phyloP scores from a whole-genome alignment of 805 yeast species.

The Candida alai region DNA sequence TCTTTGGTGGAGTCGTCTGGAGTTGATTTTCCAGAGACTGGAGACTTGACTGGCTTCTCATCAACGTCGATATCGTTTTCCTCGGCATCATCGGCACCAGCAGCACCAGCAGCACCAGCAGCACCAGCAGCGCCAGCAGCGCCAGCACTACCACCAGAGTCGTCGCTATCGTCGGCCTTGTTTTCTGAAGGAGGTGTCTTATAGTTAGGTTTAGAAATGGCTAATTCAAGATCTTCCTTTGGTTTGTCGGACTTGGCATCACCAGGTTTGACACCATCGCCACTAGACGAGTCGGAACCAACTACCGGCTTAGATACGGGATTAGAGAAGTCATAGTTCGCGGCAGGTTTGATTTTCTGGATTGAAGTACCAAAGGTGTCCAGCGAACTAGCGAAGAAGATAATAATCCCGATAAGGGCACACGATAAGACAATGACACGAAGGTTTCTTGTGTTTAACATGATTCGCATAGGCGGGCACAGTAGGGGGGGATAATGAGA shows the following conservation, averaged over 20 bases:
- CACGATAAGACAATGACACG: constrained; percentile 51
- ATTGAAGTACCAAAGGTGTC: constrained; percentile 28
- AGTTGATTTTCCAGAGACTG: constrained; percentile 23
- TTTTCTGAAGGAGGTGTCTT: too few species aligned
- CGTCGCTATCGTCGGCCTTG: not conserved
- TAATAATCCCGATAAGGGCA: constrained; percentile 46
- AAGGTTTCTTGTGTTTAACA: constrained; percentile 45
- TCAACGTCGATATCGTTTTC: not conserved
- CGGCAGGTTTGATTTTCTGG: constrained; percentile 27
- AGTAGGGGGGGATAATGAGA: not conserved
- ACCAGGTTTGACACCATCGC: constrained; percentile 33
- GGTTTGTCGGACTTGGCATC: constrained; percentile 19
- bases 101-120: constrained; percentile 14
- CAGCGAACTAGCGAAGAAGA: constrained; percentile 47
- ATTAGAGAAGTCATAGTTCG: constrained; percentile 18
- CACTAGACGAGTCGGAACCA: too few species aligned
- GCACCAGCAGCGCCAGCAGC: constrained; percentile 13
- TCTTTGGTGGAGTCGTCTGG: constrained; percentile 1
- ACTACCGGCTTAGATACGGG: constrained; percentile 19
- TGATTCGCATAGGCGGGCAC: constrained; percentile 7
- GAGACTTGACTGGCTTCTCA: constrained; percentile 13
- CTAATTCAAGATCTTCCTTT: constrained; percentile 6
- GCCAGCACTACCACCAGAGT: constrained; percentile 1
- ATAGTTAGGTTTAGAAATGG: too few species aligned
- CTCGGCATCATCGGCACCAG: constrained; percentile 12